Base-by-base conservation (phyloP, 2,329 filamentous ascomycete species). In the Penicillium vulpinum region DNA sequence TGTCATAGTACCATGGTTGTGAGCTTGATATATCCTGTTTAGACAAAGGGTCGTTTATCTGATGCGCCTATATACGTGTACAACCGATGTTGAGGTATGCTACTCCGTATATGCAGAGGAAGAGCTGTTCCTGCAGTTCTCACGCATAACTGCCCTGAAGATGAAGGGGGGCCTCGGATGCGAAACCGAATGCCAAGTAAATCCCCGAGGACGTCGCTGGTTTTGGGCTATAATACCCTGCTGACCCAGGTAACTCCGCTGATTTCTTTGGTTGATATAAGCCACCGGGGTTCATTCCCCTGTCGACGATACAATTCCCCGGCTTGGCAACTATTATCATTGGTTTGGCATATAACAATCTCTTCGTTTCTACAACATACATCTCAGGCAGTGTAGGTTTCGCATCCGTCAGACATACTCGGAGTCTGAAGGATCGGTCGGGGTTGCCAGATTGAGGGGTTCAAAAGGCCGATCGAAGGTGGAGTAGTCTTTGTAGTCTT, bases 371-470 rank as follows among this genome's bases (percentile, higher is more conserved):
- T 39, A 26, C 21, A 21, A 26, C 21, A 21, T 35, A 16, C 31
- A n/a, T n/a, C n/a, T n/a, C n/a, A n/a, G n/a, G n/a, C n/a, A n/a
- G n/a, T n/a, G n/a, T n/a, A n/a, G n/a, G n/a, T n/a, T n/a, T n/a
- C n/a, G n/a, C n/a, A n/a, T 33, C 24, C 29, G 22, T 45, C 21
- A 18, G 10, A 22, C 4, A 29, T 29, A 24, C 21, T 47, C 41
- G 33, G 41, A 53, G 41, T 53, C 51, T 35, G 43, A 40, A 28
- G 15, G 15, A 7, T 53, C 51, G 51, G 51, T 28, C 51, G 33
- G 26, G 11, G 18, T 31, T 40, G 4, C 51, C 33, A 16, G 15
- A 39, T 53, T 15, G 0, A 33, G 51, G n/a, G 26, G 1, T 2
- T 29, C 31, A 15, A 33, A 26, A 16, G 1, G 41, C n/a, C 18